Evolutionary conservation across 1,284 basidiomycete species (phyloP).

Genomic region (Pseudozyma thailandica): DNA sequence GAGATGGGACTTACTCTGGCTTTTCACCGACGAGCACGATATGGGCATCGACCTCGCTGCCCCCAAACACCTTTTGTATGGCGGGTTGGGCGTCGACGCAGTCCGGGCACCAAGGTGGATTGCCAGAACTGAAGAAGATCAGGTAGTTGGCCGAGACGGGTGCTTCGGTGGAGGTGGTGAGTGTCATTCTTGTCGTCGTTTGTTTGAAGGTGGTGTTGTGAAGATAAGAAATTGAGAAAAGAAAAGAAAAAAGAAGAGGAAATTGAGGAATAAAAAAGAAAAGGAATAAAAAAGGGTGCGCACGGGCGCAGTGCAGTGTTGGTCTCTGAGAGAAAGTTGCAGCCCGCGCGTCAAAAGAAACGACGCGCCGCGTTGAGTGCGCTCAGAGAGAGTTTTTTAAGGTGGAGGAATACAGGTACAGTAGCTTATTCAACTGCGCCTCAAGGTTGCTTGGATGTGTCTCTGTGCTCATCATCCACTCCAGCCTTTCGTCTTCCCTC

Average conservation of each 20-base stretch:
- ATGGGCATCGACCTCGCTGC: constrained; percentile 19
- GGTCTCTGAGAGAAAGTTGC: constrained; percentile 4
- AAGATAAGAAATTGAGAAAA: not conserved
- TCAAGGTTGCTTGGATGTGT: too few relatives aligned
- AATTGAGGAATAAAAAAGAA: not conserved
- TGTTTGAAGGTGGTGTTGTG: not conserved
- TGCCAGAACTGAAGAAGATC: constrained; percentile 54
- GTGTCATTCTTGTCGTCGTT: constrained; percentile 18
- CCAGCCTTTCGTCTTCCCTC: too few relatives aligned
- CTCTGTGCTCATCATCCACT: too few relatives aligned
- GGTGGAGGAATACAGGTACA: not conserved
- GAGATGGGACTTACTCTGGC: constrained; percentile 28
- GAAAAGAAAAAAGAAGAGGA: not conserved
- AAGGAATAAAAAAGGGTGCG: not conserved
- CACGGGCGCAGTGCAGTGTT: constrained; percentile 3
- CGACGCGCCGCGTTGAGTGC: not conserved
- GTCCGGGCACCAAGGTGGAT: constrained; percentile 56
- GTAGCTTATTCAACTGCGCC: not conserved
- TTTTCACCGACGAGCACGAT: constrained; percentile 47
- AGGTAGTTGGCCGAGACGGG: constrained; percentile 28
- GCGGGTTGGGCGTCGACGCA: constrained; percentile 49
- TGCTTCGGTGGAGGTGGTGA: constrained; percentile 21
- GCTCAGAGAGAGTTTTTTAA: not conserved
- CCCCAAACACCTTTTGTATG: constrained; percentile 42
- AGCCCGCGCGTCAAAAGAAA: not conserved